Evolutionary conservation across 2,329 filamentous ascomycete genomes (phyloP).

Genomic region (Talaromyces sp.): DNA sequence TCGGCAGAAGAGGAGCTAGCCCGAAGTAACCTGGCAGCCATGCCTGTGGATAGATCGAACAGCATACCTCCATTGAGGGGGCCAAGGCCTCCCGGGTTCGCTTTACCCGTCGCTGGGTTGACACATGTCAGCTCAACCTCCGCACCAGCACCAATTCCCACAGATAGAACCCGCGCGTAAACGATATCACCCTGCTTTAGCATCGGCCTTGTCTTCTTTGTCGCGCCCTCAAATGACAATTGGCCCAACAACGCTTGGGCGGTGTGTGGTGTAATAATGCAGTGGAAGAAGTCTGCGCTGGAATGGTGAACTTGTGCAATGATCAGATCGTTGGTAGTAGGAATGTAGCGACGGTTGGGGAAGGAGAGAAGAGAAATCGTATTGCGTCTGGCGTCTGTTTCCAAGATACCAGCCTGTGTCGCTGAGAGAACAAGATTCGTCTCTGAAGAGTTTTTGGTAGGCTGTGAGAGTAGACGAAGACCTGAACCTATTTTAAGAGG

Average conservation of each 20-base stretch:
- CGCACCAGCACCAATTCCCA: conserved; percentile 79
- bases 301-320: conserved; percentile 82
- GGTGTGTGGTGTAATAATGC: conserved; percentile 68
- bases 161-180: conserved; percentile 80
- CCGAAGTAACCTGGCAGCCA: conserved; percentile 73
- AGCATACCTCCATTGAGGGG: conserved; percentile 84
- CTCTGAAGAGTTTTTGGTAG: conserved; percentile 64
- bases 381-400: conserved; percentile 46
- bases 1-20: conserved; percentile 43
- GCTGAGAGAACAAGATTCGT: conserved; percentile 44
- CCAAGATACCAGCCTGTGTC: conserved; percentile 39
- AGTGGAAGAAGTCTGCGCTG: conserved; percentile 76
- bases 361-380: conserved; percentile 39
- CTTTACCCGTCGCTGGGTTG: conserved; percentile 80
- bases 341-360: conserved; percentile 67
- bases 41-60: conserved; percentile 75
- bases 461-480: conserved; percentile 77
- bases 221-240: conserved; percentile 88
- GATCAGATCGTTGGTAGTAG: conserved; percentile 79
- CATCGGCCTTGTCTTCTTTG: conserved; percentile 85
- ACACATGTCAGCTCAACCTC: conserved; percentile 91
- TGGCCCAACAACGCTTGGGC: conserved; percentile 73
- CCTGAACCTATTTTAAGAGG: conserved; percentile 82
- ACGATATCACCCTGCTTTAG: conserved; percentile 76
- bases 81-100: conserved; percentile 83